Evolutionary conservation across 176 grass and related monocot species (phyloP).

Genomic region (Eragrostis nindensis): DNA sequence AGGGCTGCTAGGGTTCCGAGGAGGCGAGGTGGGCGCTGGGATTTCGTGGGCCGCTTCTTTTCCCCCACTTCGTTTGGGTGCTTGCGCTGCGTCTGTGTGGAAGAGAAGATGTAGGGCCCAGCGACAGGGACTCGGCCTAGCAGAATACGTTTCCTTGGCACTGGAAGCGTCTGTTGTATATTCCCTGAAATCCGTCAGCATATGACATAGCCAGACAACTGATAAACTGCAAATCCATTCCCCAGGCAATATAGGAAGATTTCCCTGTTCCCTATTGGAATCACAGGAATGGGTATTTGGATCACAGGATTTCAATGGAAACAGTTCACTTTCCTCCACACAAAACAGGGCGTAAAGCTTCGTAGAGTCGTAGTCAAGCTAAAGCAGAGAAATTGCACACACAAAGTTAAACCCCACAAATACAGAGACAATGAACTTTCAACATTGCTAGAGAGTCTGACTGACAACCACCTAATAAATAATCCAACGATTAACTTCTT

Average conservation of each 20-base stretch:
- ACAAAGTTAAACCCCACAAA: background rate
- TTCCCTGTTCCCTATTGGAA: background rate
- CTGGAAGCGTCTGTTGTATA: fast-evolving
- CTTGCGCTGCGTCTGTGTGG: slow-evolving; percentile 1
- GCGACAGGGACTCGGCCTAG: background rate
- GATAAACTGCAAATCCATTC: no score
- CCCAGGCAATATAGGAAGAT: background rate
- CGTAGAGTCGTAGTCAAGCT: background rate
- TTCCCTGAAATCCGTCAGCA: no score
- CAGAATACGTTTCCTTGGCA: background rate
- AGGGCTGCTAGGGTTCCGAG: slow-evolving; percentile 41
- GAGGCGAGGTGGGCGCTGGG: slow-evolving; percentile 31
- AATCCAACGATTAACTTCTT: slow-evolving; percentile 4
- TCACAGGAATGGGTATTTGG: background rate
- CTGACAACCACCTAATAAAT: background rate
- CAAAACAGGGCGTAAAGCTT: background rate
- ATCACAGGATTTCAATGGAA: background rate
- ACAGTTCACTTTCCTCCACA: background rate
- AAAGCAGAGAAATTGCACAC: background rate
- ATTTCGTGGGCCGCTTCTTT: slow-evolving; percentile 33
- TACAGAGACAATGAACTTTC: background rate
- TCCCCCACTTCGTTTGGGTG: background rate
- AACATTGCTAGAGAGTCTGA: background rate
- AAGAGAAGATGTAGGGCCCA: slow-evolving; percentile 26
- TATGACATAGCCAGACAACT: no score